These are phyloP conservation scores for Coemansia sp. DNA, from an alignment of 192 early-diverging fungal genomes.

Conservation along the genomic window DNA sequence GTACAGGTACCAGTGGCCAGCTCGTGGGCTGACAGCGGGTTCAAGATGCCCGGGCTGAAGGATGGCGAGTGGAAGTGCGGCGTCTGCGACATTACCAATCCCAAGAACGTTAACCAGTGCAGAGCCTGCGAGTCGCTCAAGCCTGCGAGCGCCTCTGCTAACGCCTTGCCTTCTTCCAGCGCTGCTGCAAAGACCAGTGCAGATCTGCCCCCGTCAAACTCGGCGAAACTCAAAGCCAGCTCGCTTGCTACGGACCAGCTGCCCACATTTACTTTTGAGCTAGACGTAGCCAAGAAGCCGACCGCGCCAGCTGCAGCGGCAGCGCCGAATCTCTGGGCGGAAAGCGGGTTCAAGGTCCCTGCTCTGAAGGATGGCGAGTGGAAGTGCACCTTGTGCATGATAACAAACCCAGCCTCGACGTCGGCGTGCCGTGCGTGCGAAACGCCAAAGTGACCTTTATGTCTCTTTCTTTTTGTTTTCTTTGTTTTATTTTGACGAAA, in stretches of 20 bases:
- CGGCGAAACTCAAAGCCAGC: constrained; percentile 17
- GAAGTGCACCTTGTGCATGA: constrained; percentile 20
- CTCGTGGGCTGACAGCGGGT: constrained; percentile 13
- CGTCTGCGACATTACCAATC: constrained; percentile 10
- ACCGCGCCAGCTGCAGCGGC: not conserved
- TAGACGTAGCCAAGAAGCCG: constrained; percentile 28
- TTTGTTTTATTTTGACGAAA: too few relatives aligned
- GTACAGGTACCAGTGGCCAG: constrained; percentile 1
- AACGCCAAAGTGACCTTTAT: constrained; percentile 15
- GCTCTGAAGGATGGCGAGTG: constrained; percentile 23
- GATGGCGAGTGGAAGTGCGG: constrained; percentile 24
- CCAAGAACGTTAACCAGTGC: not conserved
- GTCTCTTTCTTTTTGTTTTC: not conserved
- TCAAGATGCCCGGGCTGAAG: constrained; percentile 1
- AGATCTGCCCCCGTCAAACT: not conserved
- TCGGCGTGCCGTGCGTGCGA: constrained; percentile 32
- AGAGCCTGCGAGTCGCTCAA: constrained; percentile 10
- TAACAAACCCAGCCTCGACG: constrained; percentile 17
- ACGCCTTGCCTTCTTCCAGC: not conserved
- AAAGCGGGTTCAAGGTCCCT: constrained; percentile 8
- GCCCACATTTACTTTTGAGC: constrained; percentile 30
- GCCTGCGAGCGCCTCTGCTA: not conserved
- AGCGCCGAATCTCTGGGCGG: constrained; percentile 8
- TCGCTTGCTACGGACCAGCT: constrained; percentile 18
- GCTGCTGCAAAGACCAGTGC: not conserved